These are phyloP conservation scores for Anaeromyces robustus DNA, from an alignment of 192 early-diverging fungal genomes.

Conservation along the genomic window DNA sequence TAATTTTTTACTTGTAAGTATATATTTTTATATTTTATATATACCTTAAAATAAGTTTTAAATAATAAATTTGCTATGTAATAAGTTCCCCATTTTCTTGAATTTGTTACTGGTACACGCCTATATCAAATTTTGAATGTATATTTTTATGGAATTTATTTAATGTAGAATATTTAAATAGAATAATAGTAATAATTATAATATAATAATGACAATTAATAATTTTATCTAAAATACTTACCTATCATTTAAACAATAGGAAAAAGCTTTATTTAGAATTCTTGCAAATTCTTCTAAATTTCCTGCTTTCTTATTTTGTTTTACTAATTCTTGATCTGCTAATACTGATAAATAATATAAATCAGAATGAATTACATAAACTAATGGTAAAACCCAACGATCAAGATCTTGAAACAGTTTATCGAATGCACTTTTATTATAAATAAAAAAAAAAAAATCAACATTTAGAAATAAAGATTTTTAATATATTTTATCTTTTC, in stretches of 20 bases:
- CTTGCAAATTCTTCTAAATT: slow-evolving; percentile 71
- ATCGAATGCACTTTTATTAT: neutral
- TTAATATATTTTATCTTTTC: neutral
- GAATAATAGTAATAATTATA: neutral
- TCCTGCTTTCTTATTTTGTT: slow-evolving; percentile 23
- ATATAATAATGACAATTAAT: neutral
- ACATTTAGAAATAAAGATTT: neutral
- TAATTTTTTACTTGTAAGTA: neutral
- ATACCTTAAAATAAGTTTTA: slow-evolving; percentile 69
- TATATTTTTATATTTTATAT: slow-evolving; percentile 8
- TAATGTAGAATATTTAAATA: neutral
- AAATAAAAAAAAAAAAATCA: neutral
- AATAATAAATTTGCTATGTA: slow-evolving; percentile 73
- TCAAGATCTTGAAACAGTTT: neutral
- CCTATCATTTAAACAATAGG: slow-evolving; percentile 76
- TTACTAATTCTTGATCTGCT: slow-evolving; percentile 29
- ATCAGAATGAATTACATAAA: neutral
- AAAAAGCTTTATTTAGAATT: slow-evolving; percentile 76
- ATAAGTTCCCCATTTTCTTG: slow-evolving; percentile 90
- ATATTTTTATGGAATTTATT: neutral
- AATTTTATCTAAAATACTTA: slow-evolving; percentile 4
- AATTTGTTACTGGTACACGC: slow-evolving; percentile 7
- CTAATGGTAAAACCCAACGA: neutral
- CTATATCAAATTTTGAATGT: slow-evolving; percentile 7
- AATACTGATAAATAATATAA: neutral